These are phyloP conservation scores for Scorias spongiosa DNA, from an alignment of 2,329 filamentous ascomycete species.

Conservation along the genomic window DNA sequence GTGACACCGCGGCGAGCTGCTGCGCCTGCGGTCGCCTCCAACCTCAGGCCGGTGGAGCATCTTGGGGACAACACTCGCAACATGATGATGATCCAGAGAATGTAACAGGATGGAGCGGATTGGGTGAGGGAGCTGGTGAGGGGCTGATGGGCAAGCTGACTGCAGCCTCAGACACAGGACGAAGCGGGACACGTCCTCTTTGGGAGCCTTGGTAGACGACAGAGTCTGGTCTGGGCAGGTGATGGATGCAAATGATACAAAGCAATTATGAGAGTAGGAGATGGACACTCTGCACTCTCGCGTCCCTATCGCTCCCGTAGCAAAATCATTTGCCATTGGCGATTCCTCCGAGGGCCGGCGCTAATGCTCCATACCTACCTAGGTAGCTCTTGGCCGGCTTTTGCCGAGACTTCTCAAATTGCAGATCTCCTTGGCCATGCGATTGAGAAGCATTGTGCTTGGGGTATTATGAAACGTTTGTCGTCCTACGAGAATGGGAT, in stretches of 20 bases:
- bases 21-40: neutral
- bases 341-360: neutral
- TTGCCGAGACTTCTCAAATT: neutral
- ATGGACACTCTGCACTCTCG: too few relatives aligned
- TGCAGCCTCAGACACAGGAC: neutral
- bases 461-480: too few relatives aligned
- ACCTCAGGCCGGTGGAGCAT: neutral
- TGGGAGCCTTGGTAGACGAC: neutral
- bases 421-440: neutral
- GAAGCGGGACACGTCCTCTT: neutral
- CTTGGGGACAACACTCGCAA: neutral
- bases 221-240: neutral
- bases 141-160: neutral
- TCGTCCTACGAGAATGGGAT: too few relatives aligned
- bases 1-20: neutral
- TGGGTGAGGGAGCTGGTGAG: neutral
- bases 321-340: neutral
- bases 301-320: neutral
- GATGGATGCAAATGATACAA: too few relatives aligned
- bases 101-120: neutral
- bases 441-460: neutral
- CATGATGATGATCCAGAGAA: conserved; percentile 1
- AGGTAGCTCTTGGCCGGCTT: neutral
- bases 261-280: too few relatives aligned
- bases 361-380: too few relatives aligned